phyloP scores from a whole-genome alignment of 2,329 filamentous ascomycete species.

The Xylariaceae sp. region DNA sequence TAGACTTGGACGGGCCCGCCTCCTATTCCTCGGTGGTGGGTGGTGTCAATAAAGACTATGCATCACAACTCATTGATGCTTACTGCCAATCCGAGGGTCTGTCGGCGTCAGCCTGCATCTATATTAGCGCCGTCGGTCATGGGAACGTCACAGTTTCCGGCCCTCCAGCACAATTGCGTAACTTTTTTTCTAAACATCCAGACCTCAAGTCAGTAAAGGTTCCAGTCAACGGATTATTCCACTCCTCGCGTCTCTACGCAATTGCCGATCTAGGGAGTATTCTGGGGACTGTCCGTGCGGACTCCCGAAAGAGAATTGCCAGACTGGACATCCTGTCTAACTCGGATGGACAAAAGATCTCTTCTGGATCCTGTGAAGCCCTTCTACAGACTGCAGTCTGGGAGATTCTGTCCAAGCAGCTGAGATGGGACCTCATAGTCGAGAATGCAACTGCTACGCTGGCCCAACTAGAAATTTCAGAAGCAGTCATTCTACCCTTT shows the following conservation, averaged over 20 bases:
- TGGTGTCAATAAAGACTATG: background rate
- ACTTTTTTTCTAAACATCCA: background rate
- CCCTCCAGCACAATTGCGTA: background rate
- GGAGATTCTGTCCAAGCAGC: background rate
- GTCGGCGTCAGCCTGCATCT: background rate
- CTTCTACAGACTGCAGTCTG: background rate
- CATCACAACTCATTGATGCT: background rate
- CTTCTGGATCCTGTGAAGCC: background rate
- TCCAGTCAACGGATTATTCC: background rate
- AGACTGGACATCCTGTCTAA: background rate
- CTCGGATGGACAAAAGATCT: background rate
- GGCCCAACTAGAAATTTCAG: background rate
- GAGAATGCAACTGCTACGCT: background rate
- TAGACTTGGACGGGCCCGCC: background rate
- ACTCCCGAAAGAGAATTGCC: background rate
- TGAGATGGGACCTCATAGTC: background rate
- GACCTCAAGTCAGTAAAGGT: background rate
- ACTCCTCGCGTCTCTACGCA: background rate
- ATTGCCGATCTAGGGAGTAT: background rate
- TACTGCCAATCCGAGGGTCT: background rate
- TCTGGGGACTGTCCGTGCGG: background rate
- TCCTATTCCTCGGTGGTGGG: background rate
- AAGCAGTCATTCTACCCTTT: background rate
- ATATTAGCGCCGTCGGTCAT: background rate
- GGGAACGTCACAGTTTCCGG: background rate